phyloP scores from a whole-genome alignment of 441 rosid genomes.

The Populus hybrid region DNA sequence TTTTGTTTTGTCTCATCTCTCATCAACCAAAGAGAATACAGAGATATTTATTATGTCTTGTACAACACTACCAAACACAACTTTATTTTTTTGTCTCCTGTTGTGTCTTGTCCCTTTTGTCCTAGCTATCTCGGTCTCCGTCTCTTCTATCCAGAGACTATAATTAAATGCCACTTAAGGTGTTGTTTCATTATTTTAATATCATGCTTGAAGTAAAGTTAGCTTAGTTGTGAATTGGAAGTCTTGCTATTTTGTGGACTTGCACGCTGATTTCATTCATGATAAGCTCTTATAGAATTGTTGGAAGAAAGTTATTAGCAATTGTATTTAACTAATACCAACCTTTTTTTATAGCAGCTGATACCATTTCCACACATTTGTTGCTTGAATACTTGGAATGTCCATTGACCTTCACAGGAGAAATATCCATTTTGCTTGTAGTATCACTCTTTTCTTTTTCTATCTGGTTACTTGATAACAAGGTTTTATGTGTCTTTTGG shows the following conservation, averaged over 20 bases:
- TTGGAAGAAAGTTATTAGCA: not conserved
- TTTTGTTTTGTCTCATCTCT: not conserved
- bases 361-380: not conserved
- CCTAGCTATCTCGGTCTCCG: not conserved
- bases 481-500: not conserved
- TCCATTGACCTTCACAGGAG: not conserved
- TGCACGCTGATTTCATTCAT: not conserved
- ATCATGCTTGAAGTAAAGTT: not conserved
- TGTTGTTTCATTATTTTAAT: not conserved
- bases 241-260: not conserved
- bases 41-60: not conserved
- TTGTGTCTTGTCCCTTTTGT: not conserved
- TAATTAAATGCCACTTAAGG: not conserved
- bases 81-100: not conserved
- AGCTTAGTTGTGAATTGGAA: not conserved
- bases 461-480: not conserved
- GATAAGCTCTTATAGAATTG: not conserved
- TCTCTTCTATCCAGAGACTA: not conserved
- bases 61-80: no score
- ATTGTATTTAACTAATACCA: not conserved
- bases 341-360: not conserved
- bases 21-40: not conserved
- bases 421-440: slow-evolving; percentile 4
- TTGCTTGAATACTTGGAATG: not conserved
- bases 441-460: not conserved